Conservation (phyloP, 768 basidiomycete species). For the Saitozyma podzolica region DNA sequence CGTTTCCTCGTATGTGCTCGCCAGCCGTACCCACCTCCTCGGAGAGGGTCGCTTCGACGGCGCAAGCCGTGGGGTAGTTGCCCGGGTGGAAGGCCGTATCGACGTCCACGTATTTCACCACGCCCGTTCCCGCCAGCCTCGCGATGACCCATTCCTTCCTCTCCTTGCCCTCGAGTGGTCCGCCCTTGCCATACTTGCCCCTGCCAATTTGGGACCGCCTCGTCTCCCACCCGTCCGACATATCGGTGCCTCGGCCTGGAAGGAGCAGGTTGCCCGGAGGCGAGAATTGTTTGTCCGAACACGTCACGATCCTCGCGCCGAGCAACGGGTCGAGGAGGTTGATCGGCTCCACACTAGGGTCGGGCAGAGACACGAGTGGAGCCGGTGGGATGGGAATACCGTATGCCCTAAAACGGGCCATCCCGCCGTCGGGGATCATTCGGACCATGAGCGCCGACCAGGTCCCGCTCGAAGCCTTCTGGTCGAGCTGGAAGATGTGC, state of each 20-base stretch:
- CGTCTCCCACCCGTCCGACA: constrained; percentile 99
- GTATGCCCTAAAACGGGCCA: constrained; percentile 90
- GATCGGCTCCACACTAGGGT: constrained; percentile 55
- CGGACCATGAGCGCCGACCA: constrained; percentile 67
- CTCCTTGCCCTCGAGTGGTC: constrained; percentile 30
- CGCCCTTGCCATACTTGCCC: constrained; percentile 59
- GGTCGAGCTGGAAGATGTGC: constrained; percentile 75
- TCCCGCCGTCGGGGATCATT: constrained; percentile 97
- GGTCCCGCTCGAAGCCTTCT: constrained; percentile 53
- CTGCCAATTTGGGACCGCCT: constrained; percentile 69
- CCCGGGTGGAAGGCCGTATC: constrained; percentile 96
- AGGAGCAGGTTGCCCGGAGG: constrained; percentile 85
- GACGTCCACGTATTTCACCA: constrained; percentile 73
- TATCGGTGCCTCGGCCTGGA: constrained; percentile 82
- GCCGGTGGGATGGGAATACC: constrained; percentile 63
- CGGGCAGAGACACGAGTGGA: constrained; percentile 39
- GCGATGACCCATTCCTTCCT: constrained; percentile 84
- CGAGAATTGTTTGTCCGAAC: constrained; percentile 94
- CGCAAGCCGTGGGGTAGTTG: constrained; percentile 70
- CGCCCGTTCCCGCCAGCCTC: constrained; percentile 71
- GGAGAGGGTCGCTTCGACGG: constrained; percentile 29
- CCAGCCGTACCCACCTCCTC: constrained; percentile 14
- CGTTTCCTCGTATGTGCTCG: neutral
- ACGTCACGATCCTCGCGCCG: constrained; percentile 78
- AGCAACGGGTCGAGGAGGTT: constrained; percentile 90